A percentile compares a stretch with the other conserved stretches of the same genome.
Conservation (phyloP, 1,284 basidiomycete genomes). For the Sporisorium iseilematis-ciliati region DNA sequence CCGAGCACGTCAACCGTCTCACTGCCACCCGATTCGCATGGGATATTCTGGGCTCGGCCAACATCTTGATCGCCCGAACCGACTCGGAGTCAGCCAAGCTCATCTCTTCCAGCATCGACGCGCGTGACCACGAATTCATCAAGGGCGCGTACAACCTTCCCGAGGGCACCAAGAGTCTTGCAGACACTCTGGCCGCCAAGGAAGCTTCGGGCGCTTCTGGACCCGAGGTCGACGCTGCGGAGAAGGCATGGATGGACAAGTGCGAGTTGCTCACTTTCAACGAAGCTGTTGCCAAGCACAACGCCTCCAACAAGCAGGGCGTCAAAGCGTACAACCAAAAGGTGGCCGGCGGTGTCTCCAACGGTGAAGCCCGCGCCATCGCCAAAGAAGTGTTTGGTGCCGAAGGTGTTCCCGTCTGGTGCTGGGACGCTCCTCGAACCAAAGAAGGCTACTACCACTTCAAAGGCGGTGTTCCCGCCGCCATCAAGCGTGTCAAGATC, state of each 20-base stretch:
- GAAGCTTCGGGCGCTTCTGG: constrained; percentile 61
- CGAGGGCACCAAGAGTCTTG: constrained; percentile 56
- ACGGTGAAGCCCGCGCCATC: constrained; percentile 78
- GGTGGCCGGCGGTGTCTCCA: constrained; percentile 78
- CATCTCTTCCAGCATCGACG: constrained; percentile 84
- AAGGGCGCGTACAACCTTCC: constrained; percentile 67
- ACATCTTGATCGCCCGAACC: constrained; percentile 89
- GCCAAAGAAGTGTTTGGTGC: constrained; percentile 81
- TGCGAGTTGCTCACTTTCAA: constrained; percentile 78
- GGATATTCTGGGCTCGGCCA: constrained; percentile 86
- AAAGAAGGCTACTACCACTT: constrained; percentile 93
- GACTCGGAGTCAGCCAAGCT: constrained; percentile 91
- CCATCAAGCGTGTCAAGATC: constrained; percentile 82
- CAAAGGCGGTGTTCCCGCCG: constrained; percentile 83
- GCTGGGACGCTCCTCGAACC: constrained; percentile 91
- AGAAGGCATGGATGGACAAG: constrained; percentile 68
- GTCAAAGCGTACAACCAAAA: constrained; percentile 74
- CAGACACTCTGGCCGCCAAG: constrained; percentile 62
- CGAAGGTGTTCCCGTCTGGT: constrained; percentile 78
- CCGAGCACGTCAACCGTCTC: constrained; percentile 85
- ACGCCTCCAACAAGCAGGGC: constrained; percentile 70
- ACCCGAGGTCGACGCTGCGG: constrained; percentile 62
- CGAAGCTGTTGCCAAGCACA: constrained; percentile 76
- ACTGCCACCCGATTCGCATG: constrained; percentile 87
- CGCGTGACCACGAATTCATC: constrained; percentile 75